Evolutionary conservation across 2,329 filamentous ascomycete species (phyloP).

Genomic region (Paracorniculantispora psalliotae): DNA sequence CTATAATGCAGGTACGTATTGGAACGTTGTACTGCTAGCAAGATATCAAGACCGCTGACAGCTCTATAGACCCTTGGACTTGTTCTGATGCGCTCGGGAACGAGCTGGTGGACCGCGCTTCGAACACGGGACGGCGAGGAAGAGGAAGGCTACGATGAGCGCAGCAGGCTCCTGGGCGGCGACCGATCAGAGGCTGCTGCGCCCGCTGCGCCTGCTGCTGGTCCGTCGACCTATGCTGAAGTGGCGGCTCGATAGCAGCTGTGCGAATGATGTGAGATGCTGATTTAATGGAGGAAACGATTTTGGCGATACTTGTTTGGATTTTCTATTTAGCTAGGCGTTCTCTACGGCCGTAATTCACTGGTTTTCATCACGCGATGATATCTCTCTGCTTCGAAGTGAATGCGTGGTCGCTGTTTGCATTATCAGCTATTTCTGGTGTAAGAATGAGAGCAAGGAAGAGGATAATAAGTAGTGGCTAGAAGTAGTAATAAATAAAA

Average conservation of each 20-base stretch:
- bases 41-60: neutral
- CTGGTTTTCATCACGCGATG: too few relatives aligned
- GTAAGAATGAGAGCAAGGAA: too few relatives aligned
- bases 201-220: neutral
- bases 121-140: constrained; percentile 14
- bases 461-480: too few relatives aligned
- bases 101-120: constrained; percentile 27
- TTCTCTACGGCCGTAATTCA: too few relatives aligned
- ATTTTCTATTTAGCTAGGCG: too few relatives aligned
- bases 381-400: too few relatives aligned
- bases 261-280: too few relatives aligned
- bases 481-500: too few relatives aligned
- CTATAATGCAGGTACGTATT: constrained; percentile 49
- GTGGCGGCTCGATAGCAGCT: neutral
- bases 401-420: too few relatives aligned
- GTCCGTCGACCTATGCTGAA: constrained; percentile 2
- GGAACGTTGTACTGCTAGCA: neutral
- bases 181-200: neutral
- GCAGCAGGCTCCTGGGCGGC: neutral
- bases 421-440: too few relatives aligned
- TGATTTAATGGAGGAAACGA: too few relatives aligned
- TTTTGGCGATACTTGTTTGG: too few relatives aligned
- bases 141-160: neutral
- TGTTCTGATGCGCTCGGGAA: constrained; percentile 25
- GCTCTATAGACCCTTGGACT: constrained; percentile 26